Evolutionary conservation across 768 basidiomycete species (phyloP).

Genomic region (Dioszegia hungarica): DNA sequence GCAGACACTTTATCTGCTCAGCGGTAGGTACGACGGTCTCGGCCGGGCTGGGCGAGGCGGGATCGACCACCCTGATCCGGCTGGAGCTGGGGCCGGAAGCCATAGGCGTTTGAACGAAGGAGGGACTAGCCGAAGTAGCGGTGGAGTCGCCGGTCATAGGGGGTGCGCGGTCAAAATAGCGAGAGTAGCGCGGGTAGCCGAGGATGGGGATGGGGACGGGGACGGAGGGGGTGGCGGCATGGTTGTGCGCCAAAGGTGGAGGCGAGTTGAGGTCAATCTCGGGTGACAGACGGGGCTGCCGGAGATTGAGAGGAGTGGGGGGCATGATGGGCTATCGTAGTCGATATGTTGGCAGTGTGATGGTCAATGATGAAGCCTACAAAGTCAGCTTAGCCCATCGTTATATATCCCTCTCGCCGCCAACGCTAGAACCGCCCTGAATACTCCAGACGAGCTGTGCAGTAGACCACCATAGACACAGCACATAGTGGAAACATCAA

Average conservation of each 20-base stretch:
- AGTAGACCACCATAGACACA: too few relatives aligned
- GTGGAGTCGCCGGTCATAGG: too few relatives aligned
- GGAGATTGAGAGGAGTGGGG: neutral
- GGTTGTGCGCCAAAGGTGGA: neutral
- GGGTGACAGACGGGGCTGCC: neutral
- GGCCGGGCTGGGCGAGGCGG: too few relatives aligned
- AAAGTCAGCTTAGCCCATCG: neutral
- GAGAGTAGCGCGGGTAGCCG: neutral
- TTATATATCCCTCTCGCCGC: neutral
- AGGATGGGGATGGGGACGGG: neutral
- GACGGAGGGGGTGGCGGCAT: neutral
- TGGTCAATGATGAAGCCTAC: too few relatives aligned
- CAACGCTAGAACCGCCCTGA: neutral
- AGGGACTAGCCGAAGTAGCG: neutral
- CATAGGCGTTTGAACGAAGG: neutral
- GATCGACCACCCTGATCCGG: too few relatives aligned
- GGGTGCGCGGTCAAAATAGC: too few relatives aligned
- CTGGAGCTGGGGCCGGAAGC: too few relatives aligned
- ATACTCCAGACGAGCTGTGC: neutral
- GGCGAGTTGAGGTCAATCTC: neutral
- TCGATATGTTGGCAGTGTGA: too few relatives aligned
- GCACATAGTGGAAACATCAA: neutral
- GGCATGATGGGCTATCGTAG: neutral
- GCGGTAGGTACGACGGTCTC: neutral
- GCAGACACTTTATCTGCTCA: conserved; percentile 10